Percentiles rank a stretch among this genome's conserved stretches.
Evolutionary conservation across 2,329 filamentous ascomycete species (phyloP).

Genomic region (Cercospora janseana): DNA sequence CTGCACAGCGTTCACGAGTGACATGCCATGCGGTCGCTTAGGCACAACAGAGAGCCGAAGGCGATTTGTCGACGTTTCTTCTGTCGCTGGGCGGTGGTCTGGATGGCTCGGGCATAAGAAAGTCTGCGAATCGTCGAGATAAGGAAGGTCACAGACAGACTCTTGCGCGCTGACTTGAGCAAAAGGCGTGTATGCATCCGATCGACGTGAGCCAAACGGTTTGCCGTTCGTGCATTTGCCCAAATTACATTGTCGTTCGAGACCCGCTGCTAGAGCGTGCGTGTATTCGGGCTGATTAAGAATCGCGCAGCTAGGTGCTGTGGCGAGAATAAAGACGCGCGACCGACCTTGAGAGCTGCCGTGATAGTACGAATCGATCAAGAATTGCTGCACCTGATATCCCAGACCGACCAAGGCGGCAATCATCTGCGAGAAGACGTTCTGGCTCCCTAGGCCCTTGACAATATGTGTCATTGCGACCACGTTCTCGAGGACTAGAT

Average conservation of each 20-base stretch:
- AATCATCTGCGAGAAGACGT: constrained; percentile 71
- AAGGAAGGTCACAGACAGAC: constrained; percentile 60
- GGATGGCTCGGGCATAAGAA: constrained; percentile 64
- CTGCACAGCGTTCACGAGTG: constrained; percentile 33
- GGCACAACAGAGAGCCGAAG: constrained; percentile 60
- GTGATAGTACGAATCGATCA: constrained; percentile 67
- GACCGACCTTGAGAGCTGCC: constrained; percentile 65
- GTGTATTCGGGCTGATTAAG: constrained; percentile 59
- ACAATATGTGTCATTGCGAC: constrained; percentile 56
- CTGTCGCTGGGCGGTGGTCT: constrained; percentile 60
- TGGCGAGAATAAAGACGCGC: constrained; percentile 69
- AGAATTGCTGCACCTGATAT: constrained; percentile 69
- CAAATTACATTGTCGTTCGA: constrained; percentile 42
- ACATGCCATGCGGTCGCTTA: constrained; percentile 45
- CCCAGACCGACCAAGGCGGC: constrained; percentile 72
- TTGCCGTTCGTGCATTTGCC: constrained; percentile 61
- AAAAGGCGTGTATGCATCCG: constrained; percentile 58
- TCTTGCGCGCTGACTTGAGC: constrained; percentile 53
- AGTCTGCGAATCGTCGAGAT: constrained; percentile 59
- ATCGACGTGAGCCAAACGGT: constrained; percentile 55
- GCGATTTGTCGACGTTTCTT: constrained; percentile 44
- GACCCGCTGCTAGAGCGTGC: constrained; percentile 57
- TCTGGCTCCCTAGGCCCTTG: constrained; percentile 47
- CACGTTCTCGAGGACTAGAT: constrained; percentile 76
- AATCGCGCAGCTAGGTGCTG: constrained; percentile 62